Conservation (phyloP, 2,329 filamentous ascomycete species). For the Trematosphaeria pertusa region DNA sequence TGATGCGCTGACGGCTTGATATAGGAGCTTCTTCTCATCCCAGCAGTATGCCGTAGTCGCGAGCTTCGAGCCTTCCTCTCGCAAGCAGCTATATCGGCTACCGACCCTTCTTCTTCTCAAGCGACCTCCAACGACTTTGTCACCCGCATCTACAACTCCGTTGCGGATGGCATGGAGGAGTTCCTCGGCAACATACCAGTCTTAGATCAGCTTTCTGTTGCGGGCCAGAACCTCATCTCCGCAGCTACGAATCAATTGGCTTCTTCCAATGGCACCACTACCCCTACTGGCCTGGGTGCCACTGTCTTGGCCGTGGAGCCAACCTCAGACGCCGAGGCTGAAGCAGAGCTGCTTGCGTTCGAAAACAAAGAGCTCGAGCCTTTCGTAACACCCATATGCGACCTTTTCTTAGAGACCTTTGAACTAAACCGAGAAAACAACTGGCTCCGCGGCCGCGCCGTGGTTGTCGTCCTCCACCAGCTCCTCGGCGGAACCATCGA, state of each 20-base stretch:
- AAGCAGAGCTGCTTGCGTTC: slow-evolving; percentile 92
- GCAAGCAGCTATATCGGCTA: slow-evolving; percentile 77
- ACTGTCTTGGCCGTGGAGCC: slow-evolving; percentile 55
- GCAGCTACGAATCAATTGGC: slow-evolving; percentile 66
- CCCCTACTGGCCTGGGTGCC: slow-evolving; percentile 43
- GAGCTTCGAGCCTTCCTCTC: slow-evolving; percentile 93
- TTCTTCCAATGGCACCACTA: slow-evolving; percentile 32
- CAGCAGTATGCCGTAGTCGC: slow-evolving; percentile 91
- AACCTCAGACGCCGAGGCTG: slow-evolving; percentile 73
- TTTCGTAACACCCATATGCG: slow-evolving; percentile 97
- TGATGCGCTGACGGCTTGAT: neutral
- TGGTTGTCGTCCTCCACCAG: slow-evolving; percentile 95
- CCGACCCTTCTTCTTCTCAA: slow-evolving; percentile 68
- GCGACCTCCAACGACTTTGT: slow-evolving; percentile 78
- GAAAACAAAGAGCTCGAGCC: slow-evolving; percentile 83
- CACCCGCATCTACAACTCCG: slow-evolving; percentile 92
- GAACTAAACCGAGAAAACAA: slow-evolving; percentile 95
- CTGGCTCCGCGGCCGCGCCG: slow-evolving; percentile 93
- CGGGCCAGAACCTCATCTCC: slow-evolving; percentile 88
- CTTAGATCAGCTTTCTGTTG: slow-evolving; percentile 89
- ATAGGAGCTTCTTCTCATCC: slow-evolving; percentile 78
- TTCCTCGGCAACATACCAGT: slow-evolving; percentile 96
- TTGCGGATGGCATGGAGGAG: slow-evolving; percentile 97
- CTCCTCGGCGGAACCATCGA: slow-evolving; percentile 95
- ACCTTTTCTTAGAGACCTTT: slow-evolving; percentile 95